Evolutionary conservation across 345 rosid species (phyloP), one percentile per base, ranked within the genome.

Genomic region (Hibiscus tridactylites): DNA sequence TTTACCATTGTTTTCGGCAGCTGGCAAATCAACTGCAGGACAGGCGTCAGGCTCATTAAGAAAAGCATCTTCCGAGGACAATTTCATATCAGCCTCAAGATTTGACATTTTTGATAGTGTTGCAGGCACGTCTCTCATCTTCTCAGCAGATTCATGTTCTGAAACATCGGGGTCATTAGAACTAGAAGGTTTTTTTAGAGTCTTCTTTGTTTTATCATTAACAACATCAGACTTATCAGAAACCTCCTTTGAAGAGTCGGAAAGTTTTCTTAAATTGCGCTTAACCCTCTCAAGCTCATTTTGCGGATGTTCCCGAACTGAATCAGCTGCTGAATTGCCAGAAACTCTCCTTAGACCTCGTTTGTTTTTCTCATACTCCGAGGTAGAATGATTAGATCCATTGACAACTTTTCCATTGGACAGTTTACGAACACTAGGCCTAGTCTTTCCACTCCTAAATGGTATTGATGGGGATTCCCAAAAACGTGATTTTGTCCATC

Each of bases 401-500:
- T 61, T 83, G 61, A 77, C 90, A 81, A 71, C 58, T 65, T 29
- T 81, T 69, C 71, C 37, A 73, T 78, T 74, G 2, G 89, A 60
- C 61, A 74, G 76, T 71, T 89, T 90, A 75, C 76, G 77, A 29
- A 80, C 64, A 76, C 78, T 81, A 81, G 73, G 79, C 78, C 88
- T 88, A 35, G 74, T 74, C 76, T 76, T 84, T 65, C 80, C 80
- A 54, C 26, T 84, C 77, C 77, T 85, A 79, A 78, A 74, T 58
- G 62, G 74, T 53, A 77, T 81, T 21, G 84, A 75, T 79, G 75
- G 77, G 49, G 82, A 79, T 72, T 76, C 81, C 95, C 90, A 89
- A 73, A 86, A 84, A 60, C 46, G 81, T 75, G 84, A 81, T 3
- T 53, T 78, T 28, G 92, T 84, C 97, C 98, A 93, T 64, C 93